Evolutionary conservation across 2,329 filamentous ascomycete species (phyloP).

Genomic region (Catunica adiposa): DNA sequence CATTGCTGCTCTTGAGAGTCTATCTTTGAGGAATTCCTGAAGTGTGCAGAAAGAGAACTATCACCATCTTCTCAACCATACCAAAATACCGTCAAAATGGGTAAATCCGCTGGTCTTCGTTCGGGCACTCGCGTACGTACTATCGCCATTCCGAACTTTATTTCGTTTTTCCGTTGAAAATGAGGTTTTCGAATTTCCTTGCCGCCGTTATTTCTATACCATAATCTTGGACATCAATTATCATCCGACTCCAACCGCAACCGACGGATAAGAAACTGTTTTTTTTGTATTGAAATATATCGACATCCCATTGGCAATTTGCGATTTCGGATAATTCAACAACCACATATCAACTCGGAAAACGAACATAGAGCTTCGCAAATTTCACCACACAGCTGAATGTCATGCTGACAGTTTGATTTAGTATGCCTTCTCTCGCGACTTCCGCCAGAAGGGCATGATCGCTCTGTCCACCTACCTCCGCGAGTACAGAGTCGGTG

Average conservation of each 20-base stretch:
- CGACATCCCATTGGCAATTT: neutral
- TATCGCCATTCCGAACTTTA: constrained; percentile 9
- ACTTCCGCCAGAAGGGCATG: constrained; percentile 89
- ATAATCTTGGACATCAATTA: neutral
- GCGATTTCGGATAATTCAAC: neutral
- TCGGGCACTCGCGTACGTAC: constrained; percentile 64
- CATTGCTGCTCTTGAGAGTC: constrained; percentile 11
- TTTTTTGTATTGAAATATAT: too few species aligned
- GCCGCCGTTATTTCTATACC: neutral
- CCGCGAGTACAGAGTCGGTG: constrained; percentile 87
- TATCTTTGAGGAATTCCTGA: constrained; percentile 13
- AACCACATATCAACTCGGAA: neutral
- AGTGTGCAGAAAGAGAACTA: constrained; percentile 11
- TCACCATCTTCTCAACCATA: constrained; percentile 14
- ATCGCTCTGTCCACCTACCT: constrained; percentile 92
- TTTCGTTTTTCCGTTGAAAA: constrained; percentile 8
- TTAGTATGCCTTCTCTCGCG: constrained; percentile 79
- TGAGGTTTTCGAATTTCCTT: neutral
- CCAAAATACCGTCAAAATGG: constrained; percentile 43
- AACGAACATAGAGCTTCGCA: neutral
- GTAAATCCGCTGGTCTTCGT: constrained; percentile 76
- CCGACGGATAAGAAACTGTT: neutral
- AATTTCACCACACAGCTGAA: constrained; percentile 11
- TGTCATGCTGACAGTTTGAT: constrained; percentile 9
- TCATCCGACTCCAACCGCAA: too few species aligned